Percentiles rank a stretch among this genome's conserved stretches.
Evolutionary conservation across 352 stramenopile species (phyloP).

Genomic region (Globisporangium splendens): DNA sequence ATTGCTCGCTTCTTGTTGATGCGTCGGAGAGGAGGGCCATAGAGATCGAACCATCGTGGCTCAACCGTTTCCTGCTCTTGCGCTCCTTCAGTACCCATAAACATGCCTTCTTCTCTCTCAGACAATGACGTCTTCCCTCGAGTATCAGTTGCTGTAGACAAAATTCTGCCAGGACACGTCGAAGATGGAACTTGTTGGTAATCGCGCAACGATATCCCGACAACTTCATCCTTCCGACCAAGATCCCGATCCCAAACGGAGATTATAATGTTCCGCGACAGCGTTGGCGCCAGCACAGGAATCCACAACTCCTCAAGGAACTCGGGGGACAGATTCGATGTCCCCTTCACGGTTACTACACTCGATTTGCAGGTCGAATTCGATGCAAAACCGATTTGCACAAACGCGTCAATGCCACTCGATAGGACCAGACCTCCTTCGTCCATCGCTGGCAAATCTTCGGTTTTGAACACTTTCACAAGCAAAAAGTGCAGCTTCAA

Average conservation of each 20-base stretch:
- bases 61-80: constrained; percentile 19
- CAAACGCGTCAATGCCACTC: constrained; percentile 80
- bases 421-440: constrained; percentile 32
- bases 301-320: constrained; percentile 87
- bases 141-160: constrained; percentile 1
- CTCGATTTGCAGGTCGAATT: constrained; percentile 42
- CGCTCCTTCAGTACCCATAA: neutral
- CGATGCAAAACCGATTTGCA: constrained; percentile 67
- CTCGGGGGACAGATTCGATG: constrained; percentile 38
- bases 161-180: constrained; percentile 22
- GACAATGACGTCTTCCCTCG: no score
- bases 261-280: constrained; percentile 67
- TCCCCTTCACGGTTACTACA: constrained; percentile 62
- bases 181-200: constrained; percentile 54
- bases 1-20: constrained; percentile 50
- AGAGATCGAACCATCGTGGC: constrained; percentile 81
- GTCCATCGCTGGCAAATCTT: constrained; percentile 85
- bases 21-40: constrained; percentile 67
- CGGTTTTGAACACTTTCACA: constrained; percentile 69
- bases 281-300: constrained; percentile 69
- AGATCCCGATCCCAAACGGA: constrained; percentile 83
- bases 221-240: constrained; percentile 63
- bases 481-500: constrained; percentile 77
- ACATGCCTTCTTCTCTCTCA: neutral
- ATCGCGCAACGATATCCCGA: constrained; percentile 65